A percentile compares a stretch with the other conserved stretches of the same genome.
Conservation (phyloP, 371 early-diverging fungal species). For the Rhizopus delemar region DNA sequence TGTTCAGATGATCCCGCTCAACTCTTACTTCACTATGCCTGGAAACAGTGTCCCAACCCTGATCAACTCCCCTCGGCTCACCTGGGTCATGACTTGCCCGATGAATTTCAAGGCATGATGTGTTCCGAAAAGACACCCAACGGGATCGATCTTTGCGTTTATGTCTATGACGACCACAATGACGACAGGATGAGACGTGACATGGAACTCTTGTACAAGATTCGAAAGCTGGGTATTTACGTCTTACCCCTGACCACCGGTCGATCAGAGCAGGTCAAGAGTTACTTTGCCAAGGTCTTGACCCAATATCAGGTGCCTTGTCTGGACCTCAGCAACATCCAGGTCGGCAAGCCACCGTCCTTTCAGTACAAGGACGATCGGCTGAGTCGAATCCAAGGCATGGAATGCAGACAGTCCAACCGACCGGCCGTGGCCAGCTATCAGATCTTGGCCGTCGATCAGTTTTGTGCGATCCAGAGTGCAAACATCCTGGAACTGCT, state of each 20-base stretch:
- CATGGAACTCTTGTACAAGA: slow-evolving; percentile 27
- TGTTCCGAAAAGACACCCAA: slow-evolving; percentile 45
- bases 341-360: slow-evolving; percentile 18
- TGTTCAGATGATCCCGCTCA: slow-evolving; percentile 16
- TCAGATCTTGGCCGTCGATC: slow-evolving; percentile 42
- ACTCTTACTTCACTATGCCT: slow-evolving; percentile 31
- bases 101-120: slow-evolving; percentile 23
- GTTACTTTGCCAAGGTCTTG: slow-evolving; percentile 18
- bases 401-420: slow-evolving; percentile 32
- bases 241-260: slow-evolving; percentile 29
- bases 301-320: slow-evolving; percentile 22
- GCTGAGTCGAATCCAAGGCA: slow-evolving; percentile 11
- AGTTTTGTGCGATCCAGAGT: slow-evolving; percentile 38
- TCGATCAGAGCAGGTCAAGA: slow-evolving; percentile 11
- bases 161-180: slow-evolving; percentile 39
- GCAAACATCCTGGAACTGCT: slow-evolving; percentile 33
- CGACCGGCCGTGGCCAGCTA: slow-evolving; percentile 32
- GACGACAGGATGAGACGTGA: slow-evolving; percentile 26
- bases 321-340: slow-evolving; percentile 20
- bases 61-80: slow-evolving; percentile 15
- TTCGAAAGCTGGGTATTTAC: slow-evolving; percentile 35
- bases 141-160: slow-evolving; percentile 50
- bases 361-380: slow-evolving; percentile 7
- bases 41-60: slow-evolving; percentile 30
- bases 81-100: slow-evolving; percentile 8